Base-by-base conservation (phyloP, 2,329 filamentous ascomycete species). In the Nemania diffusa region DNA sequence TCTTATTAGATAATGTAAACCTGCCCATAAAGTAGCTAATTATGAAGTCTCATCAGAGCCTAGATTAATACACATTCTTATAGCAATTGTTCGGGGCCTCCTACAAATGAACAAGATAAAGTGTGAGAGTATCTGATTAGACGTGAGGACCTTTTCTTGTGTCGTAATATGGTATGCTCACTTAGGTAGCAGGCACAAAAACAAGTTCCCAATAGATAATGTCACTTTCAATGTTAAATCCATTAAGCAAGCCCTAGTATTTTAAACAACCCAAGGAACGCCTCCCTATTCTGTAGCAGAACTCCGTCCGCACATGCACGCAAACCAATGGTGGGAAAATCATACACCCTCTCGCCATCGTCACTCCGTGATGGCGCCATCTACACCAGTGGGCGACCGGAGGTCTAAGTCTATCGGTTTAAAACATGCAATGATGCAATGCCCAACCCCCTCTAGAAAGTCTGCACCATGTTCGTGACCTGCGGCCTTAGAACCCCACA, bases 401-500 rank as follows among this genome's bases (percentile, higher is more conserved):
- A 42, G 24, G 48, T 22, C 22, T 22, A 42, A 34, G n/a, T 48
- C 22, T 22, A 60, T 15, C 15, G n/a, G 27, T 6, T n/a, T 15
- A 5, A 22, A 53, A 34, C 27, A 51, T 15, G 20, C 46, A 27
- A 9, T 51, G 20, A 60, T 46, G 24, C 15, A 22, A 34, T 24
- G 22, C 26, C 20, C 4, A 27, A 22, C 22, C n/a, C n/a, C 8
- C 1, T 42, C 67, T 74, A 78, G 64, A 73, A 77, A 32, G 71
- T 72, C 57, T 76, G 81, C 71, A 84, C 84, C 87, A 91, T 90
- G 76, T 87, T 86, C 71, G 87, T 82, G 75, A 95, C 84, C 76
- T 92, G 90, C 76, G 88, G 84, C 84, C 91, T 90, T 70, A 95
- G 84, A 74, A 86, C 85, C 77, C 89, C 83, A 73, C 92, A 96